Evolutionary conservation across 371 early-diverging fungal genomes (phyloP), one percentile per base, ranked within the genome.

Genomic region (Synchytrium microbalum): DNA sequence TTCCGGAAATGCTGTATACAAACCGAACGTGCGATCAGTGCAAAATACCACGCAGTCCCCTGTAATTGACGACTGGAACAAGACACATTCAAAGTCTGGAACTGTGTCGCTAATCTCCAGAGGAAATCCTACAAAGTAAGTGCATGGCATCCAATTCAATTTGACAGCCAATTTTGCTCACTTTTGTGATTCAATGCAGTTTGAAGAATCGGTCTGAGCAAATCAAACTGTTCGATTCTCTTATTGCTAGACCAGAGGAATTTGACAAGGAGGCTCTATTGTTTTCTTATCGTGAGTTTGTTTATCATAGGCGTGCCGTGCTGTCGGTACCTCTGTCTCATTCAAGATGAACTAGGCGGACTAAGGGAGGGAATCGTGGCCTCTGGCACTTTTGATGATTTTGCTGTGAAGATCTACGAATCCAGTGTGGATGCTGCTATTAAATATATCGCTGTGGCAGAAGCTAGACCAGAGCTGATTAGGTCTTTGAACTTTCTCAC

Each of bases 321-420:
- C 46, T 38, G 10, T 38, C 10, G 46, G 46, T 19, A 5, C 46
- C 5, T 5, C 46, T 38, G n/a, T 38, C 46, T 38, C 5, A 38
- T 19, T 19, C 46, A 38, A 5, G 10, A 38, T 38, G 10, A 38
- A n/a, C 10, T 56, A 56, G 56, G 56, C 13, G 29, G 8, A 5
- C 24, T 56, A 24, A 5, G 56, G 5, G 56, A 56, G 24, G 56
- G 56, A 5, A 56, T 56, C 24, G 8, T 56, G 13, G 5, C 56
- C 8, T 16, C 55, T 23, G 8, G 25, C n/a, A 13, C 16, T n/a
- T 3, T 8, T 13, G 27, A 30, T 56, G 31, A 38, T 23, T 62
- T 62, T 56, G 62, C 28, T 29, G 31, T 30, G 29, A 52, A 60
- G 29, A 24, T 56, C 29, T 56, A 56, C 24, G 56, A 56, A 56